Evolutionary conservation across 116 monocot genomes (phyloP), one percentile per base, ranked within the genome.

Genomic region (Trichopus zeylanicus): DNA sequence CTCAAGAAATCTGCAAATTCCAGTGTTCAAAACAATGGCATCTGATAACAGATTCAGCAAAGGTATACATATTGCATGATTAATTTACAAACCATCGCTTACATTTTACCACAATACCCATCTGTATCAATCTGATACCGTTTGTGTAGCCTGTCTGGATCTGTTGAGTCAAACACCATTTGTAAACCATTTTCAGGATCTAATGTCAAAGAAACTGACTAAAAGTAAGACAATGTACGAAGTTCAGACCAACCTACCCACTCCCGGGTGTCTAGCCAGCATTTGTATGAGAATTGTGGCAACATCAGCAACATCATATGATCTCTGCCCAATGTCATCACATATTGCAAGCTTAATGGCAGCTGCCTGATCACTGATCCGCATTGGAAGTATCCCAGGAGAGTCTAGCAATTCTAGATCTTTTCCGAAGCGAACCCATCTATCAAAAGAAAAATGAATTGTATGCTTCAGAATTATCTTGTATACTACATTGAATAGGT

Each of bases 341-440:
- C 97, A 97, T 48, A 97, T 91, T 26, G 97, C 97, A 55, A 97
- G 84, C 67, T 91, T 97, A 32, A 97, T 82, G 51, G 91, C 91
- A 70, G 91, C 76, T 57, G 70, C 57, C 67, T 97, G 97, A 55
- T 97, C 97, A 68, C 78, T 87, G 9, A 97, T 87, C 51, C 97
- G 68, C 91, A 98, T 98, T 32, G 97, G 91, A 37, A 98, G 31
- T 65, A 98, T 91, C 15, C 97, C 97, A 61, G 91, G 97, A 23
- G 97, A 91, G 51, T 98, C 97, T 61, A 98, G 68, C 57, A 98
- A 60, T 55, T 91, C 91, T 15, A 98, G 64, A 64, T 98, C 97
- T 53, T 81, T 91, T 26, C 97, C 97, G 51, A 91, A 98, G 20
- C 67, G 84, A 53, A 98, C 87, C 97, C 97, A 98, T 68, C 97